Percentiles rank a stretch among this genome's conserved stretches.
Conservation (phyloP, 768 basidiomycete species). For the Amanita molliuscula region DNA sequence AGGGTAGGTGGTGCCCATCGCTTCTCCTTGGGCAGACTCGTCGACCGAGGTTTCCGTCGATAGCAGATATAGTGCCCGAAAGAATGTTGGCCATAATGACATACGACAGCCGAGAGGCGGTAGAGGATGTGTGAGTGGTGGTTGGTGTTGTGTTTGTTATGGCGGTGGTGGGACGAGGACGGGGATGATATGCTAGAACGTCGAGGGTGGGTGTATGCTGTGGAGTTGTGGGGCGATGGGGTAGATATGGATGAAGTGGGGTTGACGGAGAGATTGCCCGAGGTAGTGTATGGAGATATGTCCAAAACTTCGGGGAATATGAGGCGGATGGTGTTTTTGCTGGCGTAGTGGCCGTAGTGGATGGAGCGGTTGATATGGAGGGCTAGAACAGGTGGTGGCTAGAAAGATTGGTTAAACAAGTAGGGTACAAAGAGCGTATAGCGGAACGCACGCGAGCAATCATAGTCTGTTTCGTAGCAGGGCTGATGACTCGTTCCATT, state of each 20-base stretch:
- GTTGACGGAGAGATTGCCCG: slow-evolving; percentile 60
- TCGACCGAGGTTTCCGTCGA: slow-evolving; percentile 65
- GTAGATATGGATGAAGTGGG: slow-evolving; percentile 67
- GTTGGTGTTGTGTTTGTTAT: not conserved
- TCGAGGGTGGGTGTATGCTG: slow-evolving; percentile 3
- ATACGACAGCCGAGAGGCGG: slow-evolving; percentile 76
- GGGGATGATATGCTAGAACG: slow-evolving; percentile 45
- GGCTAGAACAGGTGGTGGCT: slow-evolving; percentile 81
- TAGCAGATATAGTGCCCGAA: slow-evolving; percentile 95
- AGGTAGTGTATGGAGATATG: slow-evolving; percentile 80
- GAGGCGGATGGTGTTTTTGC: slow-evolving; percentile 80
- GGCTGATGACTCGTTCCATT: slow-evolving; percentile 67
- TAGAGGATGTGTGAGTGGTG: slow-evolving; percentile 60
- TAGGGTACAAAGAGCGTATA: slow-evolving; percentile 1
- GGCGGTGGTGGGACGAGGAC: slow-evolving; percentile 17
- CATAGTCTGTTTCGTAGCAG: slow-evolving; percentile 87
- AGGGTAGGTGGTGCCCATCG: slow-evolving; percentile 12
- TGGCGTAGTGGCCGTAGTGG: slow-evolving; percentile 61
- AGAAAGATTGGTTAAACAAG: slow-evolving; percentile 1
- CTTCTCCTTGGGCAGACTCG: slow-evolving; percentile 26
- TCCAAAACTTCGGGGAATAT: slow-evolving; percentile 84
- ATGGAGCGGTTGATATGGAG: slow-evolving; percentile 90
- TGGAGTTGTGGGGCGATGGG: slow-evolving; percentile 32
- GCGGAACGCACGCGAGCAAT: slow-evolving; percentile 60
- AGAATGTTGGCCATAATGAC: slow-evolving; percentile 87